Percentiles rank a stretch among this genome's conserved stretches.
phyloP scores from a whole-genome alignment of 2,329 filamentous ascomycete genomes.

The Scedosporium apiospermum region DNA sequence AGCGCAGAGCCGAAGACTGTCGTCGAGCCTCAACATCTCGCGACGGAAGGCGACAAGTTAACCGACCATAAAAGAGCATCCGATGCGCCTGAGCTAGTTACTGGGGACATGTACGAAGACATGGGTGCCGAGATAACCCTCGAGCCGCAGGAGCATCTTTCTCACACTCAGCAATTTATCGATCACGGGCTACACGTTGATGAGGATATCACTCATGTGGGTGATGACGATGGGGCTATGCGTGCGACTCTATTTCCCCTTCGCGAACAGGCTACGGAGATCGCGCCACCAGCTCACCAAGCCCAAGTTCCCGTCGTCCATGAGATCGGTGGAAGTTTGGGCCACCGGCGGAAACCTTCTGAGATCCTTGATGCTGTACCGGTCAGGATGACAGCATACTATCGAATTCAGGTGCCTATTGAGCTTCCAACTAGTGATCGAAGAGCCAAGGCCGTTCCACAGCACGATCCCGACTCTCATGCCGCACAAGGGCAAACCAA shows the following conservation, averaged over 20 bases:
- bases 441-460: neutral
- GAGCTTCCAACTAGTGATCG: conserved; percentile 1
- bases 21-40: neutral
- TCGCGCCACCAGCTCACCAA: too few species aligned
- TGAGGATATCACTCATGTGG: neutral
- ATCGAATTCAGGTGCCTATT: neutral
- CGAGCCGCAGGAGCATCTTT: neutral
- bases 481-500: neutral
- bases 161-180: neutral
- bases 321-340: neutral
- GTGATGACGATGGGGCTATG: neutral
- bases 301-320: neutral
- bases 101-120: neutral
- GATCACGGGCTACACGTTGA: neutral
- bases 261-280: neutral
- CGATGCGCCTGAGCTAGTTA: neutral
- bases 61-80: neutral
- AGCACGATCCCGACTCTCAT: neutral
- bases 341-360: neutral
- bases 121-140: conserved; percentile 3
- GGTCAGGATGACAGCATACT: neutral
- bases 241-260: neutral
- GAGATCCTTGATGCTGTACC: neutral
- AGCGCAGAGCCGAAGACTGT: neutral
- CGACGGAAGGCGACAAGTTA: neutral